Percentiles rank a stretch among this genome's conserved stretches.
Evolutionary conservation across 495 filamentous ascomycete genomes (phyloP).

Genomic region (Lasiosphaeria miniovina): DNA sequence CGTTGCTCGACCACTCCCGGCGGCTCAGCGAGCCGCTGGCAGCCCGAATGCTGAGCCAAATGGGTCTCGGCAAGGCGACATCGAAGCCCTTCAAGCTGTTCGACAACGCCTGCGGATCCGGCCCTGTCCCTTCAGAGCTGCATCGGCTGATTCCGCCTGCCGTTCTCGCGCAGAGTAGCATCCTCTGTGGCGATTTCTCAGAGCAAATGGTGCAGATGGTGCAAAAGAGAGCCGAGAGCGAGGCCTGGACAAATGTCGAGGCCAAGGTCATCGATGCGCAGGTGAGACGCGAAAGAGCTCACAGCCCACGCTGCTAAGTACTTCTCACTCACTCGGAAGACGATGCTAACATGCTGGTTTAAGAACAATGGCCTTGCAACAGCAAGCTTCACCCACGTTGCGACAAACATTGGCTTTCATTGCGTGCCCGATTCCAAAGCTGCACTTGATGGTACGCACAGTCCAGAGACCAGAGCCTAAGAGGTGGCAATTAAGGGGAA

Average conservation of each 20-base stretch:
- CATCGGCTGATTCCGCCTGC: conserved; percentile 28
- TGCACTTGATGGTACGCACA: conserved; percentile 34
- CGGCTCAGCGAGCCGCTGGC: conserved; percentile 36
- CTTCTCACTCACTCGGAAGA: too few species aligned
- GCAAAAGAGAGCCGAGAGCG: conserved; percentile 24
- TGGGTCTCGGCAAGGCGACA: conserved; percentile 29
- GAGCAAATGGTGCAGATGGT: conserved; percentile 27
- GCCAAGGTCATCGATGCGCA: conserved; percentile 35
- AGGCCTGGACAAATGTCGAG: conserved; percentile 35
- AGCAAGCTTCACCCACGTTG: conserved; percentile 37
- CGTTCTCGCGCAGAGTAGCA: conserved; percentile 34
- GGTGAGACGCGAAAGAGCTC: conserved; percentile 20
- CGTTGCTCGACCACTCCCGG: conserved; percentile 27
- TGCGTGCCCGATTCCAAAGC: conserved; percentile 39
- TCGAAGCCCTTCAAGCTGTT: conserved; percentile 35
- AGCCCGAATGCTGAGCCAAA: conserved; percentile 32
- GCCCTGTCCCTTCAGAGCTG: conserved; percentile 35
- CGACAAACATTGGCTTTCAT: conserved; percentile 43
- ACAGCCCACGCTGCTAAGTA: too few species aligned
- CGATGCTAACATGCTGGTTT: background rate
- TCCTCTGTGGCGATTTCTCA: conserved; percentile 40
- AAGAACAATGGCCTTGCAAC: conserved; percentile 33
- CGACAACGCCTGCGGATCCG: conserved; percentile 42
- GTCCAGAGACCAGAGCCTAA: background rate
- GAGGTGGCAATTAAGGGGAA: background rate